Evolutionary conservation across 805 yeast species (phyloP).

Genomic region (Phaffomyces thermotolerans): DNA sequence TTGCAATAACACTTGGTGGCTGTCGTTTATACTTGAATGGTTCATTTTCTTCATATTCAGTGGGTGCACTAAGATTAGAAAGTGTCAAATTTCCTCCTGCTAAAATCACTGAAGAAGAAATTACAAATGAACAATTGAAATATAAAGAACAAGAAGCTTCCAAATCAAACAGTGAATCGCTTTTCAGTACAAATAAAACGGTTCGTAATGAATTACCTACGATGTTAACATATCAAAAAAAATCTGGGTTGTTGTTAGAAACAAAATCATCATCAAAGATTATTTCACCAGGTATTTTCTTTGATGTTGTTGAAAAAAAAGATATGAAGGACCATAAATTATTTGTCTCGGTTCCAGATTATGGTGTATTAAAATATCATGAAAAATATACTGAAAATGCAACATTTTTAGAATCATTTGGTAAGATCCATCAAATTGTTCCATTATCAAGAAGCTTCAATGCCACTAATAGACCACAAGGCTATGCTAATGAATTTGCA

Average conservation of each 20-base stretch:
- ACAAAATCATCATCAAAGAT: constrained; percentile 53
- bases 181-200: constrained; percentile 10
- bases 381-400: constrained; percentile 75
- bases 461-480: constrained; percentile 69
- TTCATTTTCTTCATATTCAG: constrained; percentile 26
- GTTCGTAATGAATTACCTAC: constrained; percentile 24
- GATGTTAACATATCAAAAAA: constrained; percentile 45
- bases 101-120: constrained; percentile 29
- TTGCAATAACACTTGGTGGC: constrained; percentile 80
- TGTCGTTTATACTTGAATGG: constrained; percentile 59
- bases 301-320: constrained; percentile 46
- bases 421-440: constrained; percentile 63
- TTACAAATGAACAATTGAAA: constrained; percentile 16
- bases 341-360: constrained; percentile 76
- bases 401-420: constrained; percentile 56
- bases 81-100: constrained; percentile 66
- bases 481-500: constrained; percentile 81
- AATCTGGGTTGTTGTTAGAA: constrained; percentile 45
- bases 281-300: constrained; percentile 80
- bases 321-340: constrained; percentile 34
- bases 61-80: constrained; percentile 36
- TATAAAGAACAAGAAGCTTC: constrained; percentile 25
- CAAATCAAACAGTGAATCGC: constrained; percentile 23
- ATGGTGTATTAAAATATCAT: constrained; percentile 71
- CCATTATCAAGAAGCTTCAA: constrained; percentile 64